Evolutionary conservation across 768 basidiomycete species (phyloP).

Genomic region (Galerina marginata): DNA sequence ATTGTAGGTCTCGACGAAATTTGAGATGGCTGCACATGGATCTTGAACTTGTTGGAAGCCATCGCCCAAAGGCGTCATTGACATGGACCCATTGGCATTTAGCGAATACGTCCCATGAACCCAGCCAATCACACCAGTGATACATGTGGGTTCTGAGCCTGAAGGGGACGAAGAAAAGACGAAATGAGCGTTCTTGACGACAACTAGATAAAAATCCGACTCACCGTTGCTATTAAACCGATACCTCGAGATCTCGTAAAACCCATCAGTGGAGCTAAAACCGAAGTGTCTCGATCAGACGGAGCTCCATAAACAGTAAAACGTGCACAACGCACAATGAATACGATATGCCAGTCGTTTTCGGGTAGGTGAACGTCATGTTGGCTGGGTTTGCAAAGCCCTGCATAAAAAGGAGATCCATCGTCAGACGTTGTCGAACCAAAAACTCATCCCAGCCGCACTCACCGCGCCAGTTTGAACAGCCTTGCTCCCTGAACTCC

Average conservation of each 20-base stretch:
- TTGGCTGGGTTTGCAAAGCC: slow-evolving; percentile 86
- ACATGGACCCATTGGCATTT: slow-evolving; percentile 79
- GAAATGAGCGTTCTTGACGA: neutral
- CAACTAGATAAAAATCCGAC: slow-evolving; percentile 19
- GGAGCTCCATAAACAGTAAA: slow-evolving; percentile 14
- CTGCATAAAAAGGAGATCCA: slow-evolving; percentile 43
- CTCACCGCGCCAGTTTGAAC: slow-evolving; percentile 86
- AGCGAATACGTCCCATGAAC: slow-evolving; percentile 81
- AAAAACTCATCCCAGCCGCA: slow-evolving; percentile 26
- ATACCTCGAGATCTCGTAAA: slow-evolving; percentile 91
- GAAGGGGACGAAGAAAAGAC: slow-evolving; percentile 4
- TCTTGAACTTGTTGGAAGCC: slow-evolving; percentile 96
- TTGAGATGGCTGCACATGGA: slow-evolving; percentile 87
- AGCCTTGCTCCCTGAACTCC: slow-evolving; percentile 78
- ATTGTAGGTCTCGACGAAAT: slow-evolving; percentile 87
- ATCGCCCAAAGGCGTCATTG: slow-evolving; percentile 76
- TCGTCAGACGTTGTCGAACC: slow-evolving; percentile 9
- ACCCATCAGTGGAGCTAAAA: slow-evolving; percentile 69
- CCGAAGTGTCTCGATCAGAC: neutral
- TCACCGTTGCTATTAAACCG: slow-evolving; percentile 87
- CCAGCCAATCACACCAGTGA: slow-evolving; percentile 88
- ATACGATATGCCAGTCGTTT: slow-evolving; percentile 84
- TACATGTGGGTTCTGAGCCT: slow-evolving; percentile 88
- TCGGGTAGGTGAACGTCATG: slow-evolving; percentile 82
- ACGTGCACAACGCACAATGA: slow-evolving; percentile 72